These are phyloP conservation scores for Linum lewisii DNA, from an alignment of 345 rosid species.

Conservation along the genomic window DNA sequence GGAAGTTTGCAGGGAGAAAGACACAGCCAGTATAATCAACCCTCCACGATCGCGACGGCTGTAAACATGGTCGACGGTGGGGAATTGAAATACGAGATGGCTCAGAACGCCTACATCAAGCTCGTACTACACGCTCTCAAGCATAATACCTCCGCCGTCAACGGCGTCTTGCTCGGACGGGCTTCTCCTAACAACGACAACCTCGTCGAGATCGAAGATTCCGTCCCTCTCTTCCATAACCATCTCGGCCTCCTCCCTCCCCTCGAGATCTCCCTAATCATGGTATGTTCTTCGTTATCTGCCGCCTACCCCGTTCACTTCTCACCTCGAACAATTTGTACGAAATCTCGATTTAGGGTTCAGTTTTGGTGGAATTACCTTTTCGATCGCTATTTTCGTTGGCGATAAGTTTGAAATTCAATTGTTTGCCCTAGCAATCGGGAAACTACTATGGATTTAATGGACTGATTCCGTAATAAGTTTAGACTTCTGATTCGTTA, in stretches of 20 bases:
- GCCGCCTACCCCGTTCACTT: neutral
- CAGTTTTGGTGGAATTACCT: neutral
- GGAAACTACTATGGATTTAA: neutral
- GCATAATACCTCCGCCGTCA: constrained; percentile 74
- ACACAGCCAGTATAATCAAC: too few species aligned
- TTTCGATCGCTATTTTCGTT: neutral
- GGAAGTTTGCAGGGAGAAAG: too few species aligned
- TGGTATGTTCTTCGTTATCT: constrained; percentile 31
- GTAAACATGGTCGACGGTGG: constrained; percentile 24
- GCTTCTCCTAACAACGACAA: constrained; percentile 34
- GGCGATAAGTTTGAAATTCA: neutral
- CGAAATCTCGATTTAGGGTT: constrained; percentile 3
- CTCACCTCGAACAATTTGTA: neutral
- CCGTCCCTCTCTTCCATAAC: constrained; percentile 88
- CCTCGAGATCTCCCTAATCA: constrained; percentile 87
- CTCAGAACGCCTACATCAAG: constrained; percentile 83
- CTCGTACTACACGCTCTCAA: constrained; percentile 74
- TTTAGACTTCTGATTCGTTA: neutral
- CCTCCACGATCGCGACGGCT: too few species aligned
- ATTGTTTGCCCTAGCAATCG: neutral
- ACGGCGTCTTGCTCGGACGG: constrained; percentile 73
- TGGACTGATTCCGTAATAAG: neutral
- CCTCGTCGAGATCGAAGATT: constrained; percentile 62
- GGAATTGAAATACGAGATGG: constrained; percentile 59
- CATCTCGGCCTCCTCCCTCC: constrained; percentile 83